phyloP scores from a whole-genome alignment of 1,284 basidiomycete species.

The Ustilago hordei region DNA sequence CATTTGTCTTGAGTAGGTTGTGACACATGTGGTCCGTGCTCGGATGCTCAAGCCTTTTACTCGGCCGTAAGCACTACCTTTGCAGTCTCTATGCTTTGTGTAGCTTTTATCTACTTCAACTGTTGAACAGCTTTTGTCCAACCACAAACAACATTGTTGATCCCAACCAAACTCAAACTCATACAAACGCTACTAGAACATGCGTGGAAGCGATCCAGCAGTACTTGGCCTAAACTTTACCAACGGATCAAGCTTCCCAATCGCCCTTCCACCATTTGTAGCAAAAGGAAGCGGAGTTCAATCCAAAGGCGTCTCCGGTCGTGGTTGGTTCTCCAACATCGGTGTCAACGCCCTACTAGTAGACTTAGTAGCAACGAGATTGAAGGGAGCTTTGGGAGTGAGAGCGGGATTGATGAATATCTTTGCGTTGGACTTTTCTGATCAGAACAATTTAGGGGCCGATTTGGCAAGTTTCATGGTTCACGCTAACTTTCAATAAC shows the following conservation, averaged over 20 bases:
- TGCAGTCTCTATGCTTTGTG: too few species aligned
- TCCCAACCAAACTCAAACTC: constrained; percentile 43
- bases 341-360: constrained; percentile 45
- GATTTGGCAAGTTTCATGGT: constrained; percentile 44
- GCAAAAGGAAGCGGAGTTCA: constrained; percentile 44
- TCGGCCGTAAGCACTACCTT: too few species aligned
- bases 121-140: constrained; percentile 21
- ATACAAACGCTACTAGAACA: constrained; percentile 22
- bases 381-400: neutral
- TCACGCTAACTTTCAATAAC: constrained; percentile 51
- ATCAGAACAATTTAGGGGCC: constrained; percentile 29
- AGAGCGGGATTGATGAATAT: constrained; percentile 36
- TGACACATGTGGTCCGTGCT: too few species aligned
- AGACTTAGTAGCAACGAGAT: constrained; percentile 26
- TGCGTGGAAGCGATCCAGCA: constrained; percentile 14
- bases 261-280: constrained; percentile 48
- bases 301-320: neutral
- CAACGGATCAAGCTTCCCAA: constrained; percentile 42
- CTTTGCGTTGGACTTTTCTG: constrained; percentile 56
- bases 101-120: too few species aligned
- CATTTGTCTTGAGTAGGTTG: too few species aligned
- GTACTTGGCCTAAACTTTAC: constrained; percentile 45
- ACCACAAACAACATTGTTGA: neutral
- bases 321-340: constrained; percentile 21
- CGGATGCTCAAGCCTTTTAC: too few species aligned